A percentile compares a stretch with the other conserved stretches of the same genome.
These are phyloP conservation scores for Calonectria hongkongensis DNA, from an alignment of 2,329 filamentous ascomycete genomes.

Conservation along the genomic window DNA sequence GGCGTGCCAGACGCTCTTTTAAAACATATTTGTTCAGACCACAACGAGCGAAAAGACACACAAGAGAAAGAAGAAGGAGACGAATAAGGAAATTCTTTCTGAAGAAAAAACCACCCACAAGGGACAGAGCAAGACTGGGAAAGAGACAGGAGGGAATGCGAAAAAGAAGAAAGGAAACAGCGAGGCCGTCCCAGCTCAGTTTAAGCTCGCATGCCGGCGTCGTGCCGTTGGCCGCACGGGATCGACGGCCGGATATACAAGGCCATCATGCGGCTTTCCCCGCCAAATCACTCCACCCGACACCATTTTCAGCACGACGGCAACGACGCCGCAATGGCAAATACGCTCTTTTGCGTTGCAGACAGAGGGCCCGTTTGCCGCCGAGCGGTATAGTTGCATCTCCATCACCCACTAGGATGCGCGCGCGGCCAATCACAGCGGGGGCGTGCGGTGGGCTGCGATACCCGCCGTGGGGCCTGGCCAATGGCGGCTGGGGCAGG, in stretches of 20 bases:
- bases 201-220: neutral
- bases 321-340: neutral
- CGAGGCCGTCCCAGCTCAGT: neutral
- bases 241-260: neutral
- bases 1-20: slow-evolving; percentile 22
- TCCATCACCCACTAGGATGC: slow-evolving; percentile 7
- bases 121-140: neutral
- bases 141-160: neutral
- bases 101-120: neutral
- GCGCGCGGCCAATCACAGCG: slow-evolving; percentile 16
- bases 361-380: neutral
- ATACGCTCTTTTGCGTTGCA: neutral
- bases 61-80: neutral
- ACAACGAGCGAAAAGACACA: neutral
- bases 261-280: slow-evolving; percentile 10
- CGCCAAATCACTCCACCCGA: slow-evolving; percentile 10
- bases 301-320: neutral
- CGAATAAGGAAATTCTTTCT: neutral
- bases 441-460: neutral
- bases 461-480: slow-evolving; percentile 7
- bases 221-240: neutral
- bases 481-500: neutral
- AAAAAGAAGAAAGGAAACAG: too few species aligned
- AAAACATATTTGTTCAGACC: neutral
- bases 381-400: neutral